Evolutionary conservation across 805 yeast species (phyloP), one percentile per base, ranked within the genome.

Genomic region (Tetrapisispora nanseiensis): DNA sequence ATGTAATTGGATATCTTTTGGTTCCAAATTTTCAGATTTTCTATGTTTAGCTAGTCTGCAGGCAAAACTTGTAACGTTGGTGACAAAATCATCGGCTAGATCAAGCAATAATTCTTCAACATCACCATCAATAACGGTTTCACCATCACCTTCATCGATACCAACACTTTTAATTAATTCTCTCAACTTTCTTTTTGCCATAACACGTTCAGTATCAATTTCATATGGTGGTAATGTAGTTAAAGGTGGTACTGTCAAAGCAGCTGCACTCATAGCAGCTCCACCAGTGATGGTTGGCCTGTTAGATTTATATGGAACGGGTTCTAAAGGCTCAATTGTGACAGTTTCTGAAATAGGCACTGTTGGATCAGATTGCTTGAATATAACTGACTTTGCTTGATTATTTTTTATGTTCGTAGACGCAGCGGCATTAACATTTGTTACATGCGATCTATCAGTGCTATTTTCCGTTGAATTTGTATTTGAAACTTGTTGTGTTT

Each of bases 21-120:
- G 86, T 50, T 90, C 97, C 21, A 92, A 68, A 29, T 82, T 75
- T 46, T 90, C 95, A 6, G 86, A 77, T 56, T 85, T 86, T 52
- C 99, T 74, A 58, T 90, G 97, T 60, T 92, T 92, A 19, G 99
- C 97, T 50, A 92, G 70, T 42, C 94, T 75, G 59, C 97, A 90
- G 1, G 97, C 95, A 67, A 92, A 92, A 2, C 86, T 71, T 0
- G 97, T 87, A 2, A 94, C 95, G 37, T 85, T 80, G 7, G 83
- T 75, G 13, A 92, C 92, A 57, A 92, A 92, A 57, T 92, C 97
- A 62, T 92, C 99, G 0, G 98, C 97, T 37, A 92, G 67, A 61
- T 92, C 98, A 34, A 92, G 69, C 28, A 92, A 66, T 31, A 92
- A 66, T 52, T 90, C 97, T 61, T 89, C 96, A 15, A 86, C 95